Base-by-base conservation (phyloP, 129 eudicot species). In the Glebionis coronaria region DNA sequence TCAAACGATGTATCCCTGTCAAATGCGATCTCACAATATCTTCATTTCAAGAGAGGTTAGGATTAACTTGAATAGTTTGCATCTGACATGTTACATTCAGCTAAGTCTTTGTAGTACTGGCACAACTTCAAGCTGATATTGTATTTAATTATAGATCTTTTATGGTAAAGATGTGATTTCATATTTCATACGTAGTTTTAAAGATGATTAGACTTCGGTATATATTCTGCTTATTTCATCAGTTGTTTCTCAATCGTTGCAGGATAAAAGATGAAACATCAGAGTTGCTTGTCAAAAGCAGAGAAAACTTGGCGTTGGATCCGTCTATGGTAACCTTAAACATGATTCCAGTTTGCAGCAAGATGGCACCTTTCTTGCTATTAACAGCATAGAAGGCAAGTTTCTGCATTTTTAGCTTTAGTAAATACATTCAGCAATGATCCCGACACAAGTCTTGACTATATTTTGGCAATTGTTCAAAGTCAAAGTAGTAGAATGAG, bases 351-450 rank as follows among this genome's bases (percentile, higher is more conserved):
- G 50, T 51, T 67, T 58, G 38, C 63, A 25, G 69, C 80, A 61
- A 75, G 68, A 75, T 23, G 74, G 12, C 50, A 15, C 44, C 31
- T 58, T 49, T n/a, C 72, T 64, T 4, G 42, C 60, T 52, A 53
- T 62, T 58, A 44, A 44, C 56, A 20, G 44, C 42, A 64, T 12
- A 8, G 0, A 62, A 68, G 64, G 57, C 75, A 67, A 67, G 74
- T 67, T 50, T 40, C 18, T 38, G 15, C 31, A 7, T 29, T 23
- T 65, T 67, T 38, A 66, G 73, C 35, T 49, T 35, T 51, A 11
- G 74, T 67, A 68, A 68, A 75, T 69, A 63, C 63, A 58, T 67
- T 49, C 46, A 3, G 45, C 59, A 66, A 9, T 21, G 20, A 45
- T 14, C 56, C 9, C 5, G 31, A 31, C 45, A 70, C 29, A 57